These are phyloP conservation scores for Beta corolliflora DNA, from an alignment of 179 eudicot species.

Conservation along the genomic window DNA sequence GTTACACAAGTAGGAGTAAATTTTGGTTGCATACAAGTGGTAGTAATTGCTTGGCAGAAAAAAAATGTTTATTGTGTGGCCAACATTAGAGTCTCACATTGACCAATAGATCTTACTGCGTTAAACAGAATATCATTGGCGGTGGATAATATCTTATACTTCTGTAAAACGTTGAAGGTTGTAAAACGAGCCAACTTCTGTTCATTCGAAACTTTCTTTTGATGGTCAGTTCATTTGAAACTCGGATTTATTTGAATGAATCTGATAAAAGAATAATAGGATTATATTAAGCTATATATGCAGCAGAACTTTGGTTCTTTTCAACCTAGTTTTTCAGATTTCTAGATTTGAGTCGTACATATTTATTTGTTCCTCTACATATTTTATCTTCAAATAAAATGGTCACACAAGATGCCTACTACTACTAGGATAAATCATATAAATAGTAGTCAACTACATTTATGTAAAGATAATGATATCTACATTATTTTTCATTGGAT, in stretches of 20 bases:
- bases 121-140: constrained; percentile 21
- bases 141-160: constrained; percentile 13
- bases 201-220: background rate
- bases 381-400: no score
- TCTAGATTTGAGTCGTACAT: no score
- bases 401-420: no score
- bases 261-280: background rate
- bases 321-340: background rate
- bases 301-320: background rate
- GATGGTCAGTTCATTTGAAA: background rate
- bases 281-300: background rate
- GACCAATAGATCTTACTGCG: constrained; percentile 21
- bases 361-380: no score
- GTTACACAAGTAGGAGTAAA: constrained; percentile 14
- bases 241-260: constrained; percentile 1
- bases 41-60: constrained; percentile 5
- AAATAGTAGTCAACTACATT: no score
- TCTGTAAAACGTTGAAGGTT: background rate
- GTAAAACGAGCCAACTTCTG: background rate
- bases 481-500: no score
- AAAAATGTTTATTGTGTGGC: constrained; percentile 29
- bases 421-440: no score
- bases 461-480: no score
- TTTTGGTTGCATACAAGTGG: constrained; percentile 14
- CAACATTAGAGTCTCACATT: constrained; percentile 24